These are phyloP conservation scores for Diplodia scrobiculata DNA, from an alignment of 2,329 filamentous ascomycete genomes.

Conservation along the genomic window DNA sequence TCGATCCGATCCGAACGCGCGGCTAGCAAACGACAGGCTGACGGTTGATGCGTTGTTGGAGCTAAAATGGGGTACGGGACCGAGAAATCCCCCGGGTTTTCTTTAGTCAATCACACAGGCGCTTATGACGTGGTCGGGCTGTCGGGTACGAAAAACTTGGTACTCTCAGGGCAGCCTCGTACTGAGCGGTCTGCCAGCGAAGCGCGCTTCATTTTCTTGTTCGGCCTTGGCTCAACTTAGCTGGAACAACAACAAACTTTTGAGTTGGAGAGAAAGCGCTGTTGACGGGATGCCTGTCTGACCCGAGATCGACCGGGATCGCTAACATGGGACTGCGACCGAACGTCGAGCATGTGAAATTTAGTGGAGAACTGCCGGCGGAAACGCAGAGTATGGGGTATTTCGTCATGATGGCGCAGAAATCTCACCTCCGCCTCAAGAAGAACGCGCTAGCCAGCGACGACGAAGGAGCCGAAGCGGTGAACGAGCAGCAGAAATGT, in stretches of 20 bases:
- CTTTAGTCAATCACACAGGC: not conserved
- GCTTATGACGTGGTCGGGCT: not conserved
- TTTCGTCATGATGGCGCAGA: slow-evolving; percentile 22
- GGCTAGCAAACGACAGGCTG: not conserved
- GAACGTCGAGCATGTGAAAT: slow-evolving; percentile 7
- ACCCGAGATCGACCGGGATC: not conserved
- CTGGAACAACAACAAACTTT: not conserved
- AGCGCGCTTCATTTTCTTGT: not conserved
- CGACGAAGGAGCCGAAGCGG: slow-evolving; percentile 9
- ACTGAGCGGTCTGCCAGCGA: not conserved
- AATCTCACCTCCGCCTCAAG: not conserved
- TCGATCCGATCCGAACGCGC: not conserved
- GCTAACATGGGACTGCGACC: not conserved
- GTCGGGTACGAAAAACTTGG: not conserved
- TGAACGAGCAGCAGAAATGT: slow-evolving; percentile 9
- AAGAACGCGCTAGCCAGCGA: slow-evolving; percentile 16
- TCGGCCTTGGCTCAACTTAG: not conserved
- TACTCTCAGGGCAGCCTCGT: not conserved
- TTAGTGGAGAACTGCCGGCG: slow-evolving; percentile 1
- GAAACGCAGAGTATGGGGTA: slow-evolving; percentile 6
- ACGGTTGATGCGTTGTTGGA: not conserved
- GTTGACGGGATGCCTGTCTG: not conserved
- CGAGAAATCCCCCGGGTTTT: not conserved
- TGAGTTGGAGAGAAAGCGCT: not conserved
- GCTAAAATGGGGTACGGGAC: not conserved